Base-by-base conservation (phyloP, 106 monocot genomes). In the Phalaenopsis aphrodite region DNA sequence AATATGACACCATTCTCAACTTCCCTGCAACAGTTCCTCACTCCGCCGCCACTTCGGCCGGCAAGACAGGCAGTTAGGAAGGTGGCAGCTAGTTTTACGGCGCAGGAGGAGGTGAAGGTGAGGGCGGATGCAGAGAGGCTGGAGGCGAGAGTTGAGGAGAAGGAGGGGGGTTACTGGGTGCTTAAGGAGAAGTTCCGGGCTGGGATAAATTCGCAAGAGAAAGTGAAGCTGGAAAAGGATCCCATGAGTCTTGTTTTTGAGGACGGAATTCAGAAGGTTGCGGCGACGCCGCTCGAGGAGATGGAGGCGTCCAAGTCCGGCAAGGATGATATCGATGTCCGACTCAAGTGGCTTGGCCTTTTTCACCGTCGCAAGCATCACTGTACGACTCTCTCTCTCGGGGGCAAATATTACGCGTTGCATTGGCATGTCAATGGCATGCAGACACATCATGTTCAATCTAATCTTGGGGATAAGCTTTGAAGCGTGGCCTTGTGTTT, bases 271-370 rank as follows among this genome's bases (percentile, higher is more conserved):
- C 56, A 78, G 42, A 87, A 94, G 69, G 82, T 97, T 24, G 92
- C 94, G 9, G n/a, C 72, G 23, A 83, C 42, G 49, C 78, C 92
- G 1, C 36, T 92, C 73, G 87, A 90, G 74, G 96, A 90, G 80
- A 86, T 94, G 56, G 96, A 94, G 3, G 76, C 47, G 11, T 18
- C 79, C 18, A 97, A 97, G 90, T 36, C 71, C 23, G 55, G 43
- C 72, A 97, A 97, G 88, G 90, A 92, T 65, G 96, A 97, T 71
- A 78, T 97, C 77, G 96, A 97, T 73, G 87, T 89, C 17, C 85
- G 96, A 16, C 96, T 97, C 87, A 97, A 97, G 89, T 97, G 96
- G 96, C 93, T 97, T 77, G 96, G 96, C 58, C 85, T 97, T 75
- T 97, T 97, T 87, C 96, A 97, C 83, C 87, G 96, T 75, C 94